Evolutionary conservation across 805 yeast genomes (phyloP).

Genomic region (Teunomyces atbi): DNA sequence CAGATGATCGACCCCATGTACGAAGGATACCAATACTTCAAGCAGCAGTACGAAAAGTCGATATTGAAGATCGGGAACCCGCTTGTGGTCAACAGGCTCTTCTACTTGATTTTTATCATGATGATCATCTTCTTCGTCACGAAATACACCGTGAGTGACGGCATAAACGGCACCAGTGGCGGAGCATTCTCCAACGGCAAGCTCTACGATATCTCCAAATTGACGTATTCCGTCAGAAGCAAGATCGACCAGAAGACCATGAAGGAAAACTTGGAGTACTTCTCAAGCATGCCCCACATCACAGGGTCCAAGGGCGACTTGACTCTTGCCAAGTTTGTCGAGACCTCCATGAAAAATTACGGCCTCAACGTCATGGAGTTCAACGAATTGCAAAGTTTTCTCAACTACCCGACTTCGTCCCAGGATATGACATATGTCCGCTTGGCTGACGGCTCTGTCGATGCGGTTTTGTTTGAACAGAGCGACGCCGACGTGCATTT

Average conservation of each 20-base stretch:
- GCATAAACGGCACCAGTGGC: conserved; percentile 38
- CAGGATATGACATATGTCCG: conserved; percentile 27
- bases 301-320: conserved; percentile 88
- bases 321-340: conserved; percentile 65
- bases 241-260: conserved; percentile 54
- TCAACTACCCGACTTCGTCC: conserved; percentile 59
- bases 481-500: conserved; percentile 30
- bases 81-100: conserved; percentile 69
- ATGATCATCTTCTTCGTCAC: conserved; percentile 55
- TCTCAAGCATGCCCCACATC: conserved; percentile 79
- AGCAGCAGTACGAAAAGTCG: conserved; percentile 51
- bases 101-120: conserved; percentile 70
- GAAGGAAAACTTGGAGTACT: conserved; percentile 65
- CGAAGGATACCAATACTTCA: conserved; percentile 43
- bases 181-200: conserved; percentile 50
- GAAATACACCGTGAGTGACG: conserved; percentile 48
- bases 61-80: conserved; percentile 81
- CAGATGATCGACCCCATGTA: conserved; percentile 51
- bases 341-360: conserved; percentile 54
- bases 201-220: conserved; percentile 57
- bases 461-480: conserved; percentile 39
- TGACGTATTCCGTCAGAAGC: conserved; percentile 50
- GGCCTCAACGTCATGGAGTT: conserved; percentile 55
- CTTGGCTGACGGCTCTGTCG: conserved; percentile 31
- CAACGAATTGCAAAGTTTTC: conserved; percentile 49